Evolutionary conservation across 805 yeast genomes (phyloP).

Genomic region (Cyberlindnera lachancei): DNA sequence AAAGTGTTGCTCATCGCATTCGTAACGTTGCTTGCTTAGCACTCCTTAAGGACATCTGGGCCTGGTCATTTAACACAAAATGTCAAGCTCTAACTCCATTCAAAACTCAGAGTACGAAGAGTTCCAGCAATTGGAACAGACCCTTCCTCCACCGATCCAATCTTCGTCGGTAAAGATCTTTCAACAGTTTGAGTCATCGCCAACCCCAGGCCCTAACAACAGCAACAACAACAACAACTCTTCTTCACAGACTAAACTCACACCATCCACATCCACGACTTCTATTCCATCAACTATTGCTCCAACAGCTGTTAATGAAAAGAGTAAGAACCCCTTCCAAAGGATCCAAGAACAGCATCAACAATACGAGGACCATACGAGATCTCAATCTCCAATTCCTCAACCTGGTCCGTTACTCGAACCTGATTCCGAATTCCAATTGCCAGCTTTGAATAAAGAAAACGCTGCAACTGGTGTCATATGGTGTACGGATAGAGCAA

Average conservation of each 20-base stretch:
- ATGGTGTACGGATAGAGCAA: slow-evolving; percentile 58
- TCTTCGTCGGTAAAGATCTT: slow-evolving; percentile 20
- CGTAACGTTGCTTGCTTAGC: too few species aligned
- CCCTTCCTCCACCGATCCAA: slow-evolving; percentile 22
- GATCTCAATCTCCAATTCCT: slow-evolving; percentile 38
- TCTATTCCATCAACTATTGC: too few species aligned
- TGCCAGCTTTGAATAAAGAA: slow-evolving; percentile 53
- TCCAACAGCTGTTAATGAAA: too few species aligned
- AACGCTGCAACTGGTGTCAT: slow-evolving; percentile 58
- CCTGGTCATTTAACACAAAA: too few species aligned
- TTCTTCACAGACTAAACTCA: neutral
- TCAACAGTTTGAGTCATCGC: slow-evolving; percentile 5
- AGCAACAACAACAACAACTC: too few species aligned
- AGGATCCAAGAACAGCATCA: slow-evolving; percentile 3
- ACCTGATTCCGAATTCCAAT: slow-evolving; percentile 31
- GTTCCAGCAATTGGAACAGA: slow-evolving; percentile 19
- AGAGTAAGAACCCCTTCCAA: slow-evolving; percentile 4
- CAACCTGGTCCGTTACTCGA: slow-evolving; percentile 40
- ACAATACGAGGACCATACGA: slow-evolving; percentile 1
- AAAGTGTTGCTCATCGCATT: too few species aligned
- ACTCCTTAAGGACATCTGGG: too few species aligned
- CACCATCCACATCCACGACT: too few species aligned
- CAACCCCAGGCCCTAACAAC: too few species aligned
- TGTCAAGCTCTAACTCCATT: neutral
- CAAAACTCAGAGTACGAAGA: slow-evolving; percentile 4